Evolutionary conservation across 2,329 filamentous ascomycete species (phyloP).

Genomic region (Akanthomyces dipterigenus): DNA sequence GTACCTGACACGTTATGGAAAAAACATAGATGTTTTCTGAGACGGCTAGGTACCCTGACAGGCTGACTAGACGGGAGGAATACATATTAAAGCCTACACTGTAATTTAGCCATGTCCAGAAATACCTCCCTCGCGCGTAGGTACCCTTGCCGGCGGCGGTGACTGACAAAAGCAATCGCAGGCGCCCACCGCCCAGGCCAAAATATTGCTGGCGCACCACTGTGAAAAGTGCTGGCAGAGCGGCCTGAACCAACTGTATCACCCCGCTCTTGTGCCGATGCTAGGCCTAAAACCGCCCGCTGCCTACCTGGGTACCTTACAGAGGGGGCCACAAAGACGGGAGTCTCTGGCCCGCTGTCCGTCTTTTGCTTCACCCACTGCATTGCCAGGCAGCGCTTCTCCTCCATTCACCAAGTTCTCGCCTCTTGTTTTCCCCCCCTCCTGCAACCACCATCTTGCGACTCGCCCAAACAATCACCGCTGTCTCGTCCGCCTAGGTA

Average conservation of each 20-base stretch:
- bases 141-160: not conserved
- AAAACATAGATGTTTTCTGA: too few relatives aligned
- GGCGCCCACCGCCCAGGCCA: not conserved
- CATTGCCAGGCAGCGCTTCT: slow-evolving; percentile 13
- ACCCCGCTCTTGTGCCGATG: slow-evolving; percentile 5
- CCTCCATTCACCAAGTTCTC: slow-evolving; percentile 13
- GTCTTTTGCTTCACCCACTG: not conserved
- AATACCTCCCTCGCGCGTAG: too few relatives aligned
- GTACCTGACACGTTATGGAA: too few relatives aligned
- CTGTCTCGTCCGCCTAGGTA: not conserved
- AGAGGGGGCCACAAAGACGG: not conserved
- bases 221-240: not conserved
- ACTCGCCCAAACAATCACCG: slow-evolving; percentile 1
- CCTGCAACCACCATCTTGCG: not conserved
- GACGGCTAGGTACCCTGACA: too few relatives aligned
- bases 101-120: too few relatives aligned
- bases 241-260: not conserved
- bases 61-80: too few relatives aligned
- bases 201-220: not conserved
- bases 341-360: not conserved
- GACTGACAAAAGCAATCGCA: slow-evolving; percentile 7
- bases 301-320: too few relatives aligned
- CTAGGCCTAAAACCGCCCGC: not conserved
- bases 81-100: too few relatives aligned
- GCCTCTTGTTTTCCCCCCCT: slow-evolving; percentile 13